phyloP scores from a whole-genome alignment of 208 protist genomes.

The Phytomonas francai region DNA sequence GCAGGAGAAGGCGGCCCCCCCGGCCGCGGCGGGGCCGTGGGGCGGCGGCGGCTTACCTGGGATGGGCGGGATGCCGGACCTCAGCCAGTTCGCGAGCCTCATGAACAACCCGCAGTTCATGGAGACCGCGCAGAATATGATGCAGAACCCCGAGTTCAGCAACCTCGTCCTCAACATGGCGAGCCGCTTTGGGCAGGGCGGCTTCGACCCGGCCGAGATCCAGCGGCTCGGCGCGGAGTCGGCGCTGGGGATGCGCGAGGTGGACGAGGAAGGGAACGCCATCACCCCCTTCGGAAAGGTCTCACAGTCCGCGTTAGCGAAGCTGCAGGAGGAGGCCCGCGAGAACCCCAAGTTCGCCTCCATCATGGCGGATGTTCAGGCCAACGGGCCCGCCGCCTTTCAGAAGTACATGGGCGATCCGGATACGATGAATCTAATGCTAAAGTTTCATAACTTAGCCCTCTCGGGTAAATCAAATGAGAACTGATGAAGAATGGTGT shows the following conservation, averaged over 20 bases:
- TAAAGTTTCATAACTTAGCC: slow-evolving; percentile 72
- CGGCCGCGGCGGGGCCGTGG: slow-evolving; percentile 23
- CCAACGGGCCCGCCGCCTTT: slow-evolving; percentile 76
- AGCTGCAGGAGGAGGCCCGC: slow-evolving; percentile 60
- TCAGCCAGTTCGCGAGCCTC: slow-evolving; percentile 70
- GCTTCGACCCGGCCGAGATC: slow-evolving; percentile 42
- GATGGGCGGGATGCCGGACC: slow-evolving; percentile 68
- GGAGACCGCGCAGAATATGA: slow-evolving; percentile 79
- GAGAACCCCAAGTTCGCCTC: slow-evolving; percentile 76
- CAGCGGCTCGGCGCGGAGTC: slow-evolving; percentile 23
- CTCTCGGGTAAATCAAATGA: slow-evolving; percentile 16
- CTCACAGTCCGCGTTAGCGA: slow-evolving; percentile 45
- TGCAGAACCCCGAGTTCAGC: slow-evolving; percentile 89
- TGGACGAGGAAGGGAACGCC: slow-evolving; percentile 53
- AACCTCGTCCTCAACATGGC: slow-evolving; percentile 80
- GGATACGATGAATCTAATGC: slow-evolving; percentile 85
- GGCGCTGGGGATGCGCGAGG: slow-evolving; percentile 27
- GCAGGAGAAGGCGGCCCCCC: slow-evolving; percentile 60
- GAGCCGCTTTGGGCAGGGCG: slow-evolving; percentile 41
- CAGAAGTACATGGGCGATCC: slow-evolving; percentile 89
- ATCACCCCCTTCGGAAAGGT: slow-evolving; percentile 78
- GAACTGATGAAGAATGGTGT: neutral
- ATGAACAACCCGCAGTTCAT: slow-evolving; percentile 91
- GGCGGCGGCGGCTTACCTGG: slow-evolving; percentile 24
- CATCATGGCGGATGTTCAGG: slow-evolving; percentile 80